A percentile compares a stretch with the other conserved stretches of the same genome.
Evolutionary conservation across 768 basidiomycete genomes (phyloP).

Genomic region (Basidioascus undulatus): DNA sequence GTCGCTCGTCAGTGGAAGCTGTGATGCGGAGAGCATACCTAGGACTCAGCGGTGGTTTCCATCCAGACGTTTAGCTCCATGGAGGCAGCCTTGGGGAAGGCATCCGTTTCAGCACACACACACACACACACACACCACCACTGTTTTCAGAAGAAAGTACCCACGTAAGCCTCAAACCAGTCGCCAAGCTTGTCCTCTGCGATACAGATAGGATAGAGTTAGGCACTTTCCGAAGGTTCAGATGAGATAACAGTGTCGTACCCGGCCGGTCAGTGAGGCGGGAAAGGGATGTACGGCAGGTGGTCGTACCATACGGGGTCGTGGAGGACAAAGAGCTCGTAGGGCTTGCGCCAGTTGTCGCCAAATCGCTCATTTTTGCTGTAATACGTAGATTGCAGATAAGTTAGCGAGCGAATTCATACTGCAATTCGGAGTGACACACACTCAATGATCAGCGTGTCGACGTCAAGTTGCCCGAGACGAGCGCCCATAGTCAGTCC

Average conservation of each 20-base stretch:
- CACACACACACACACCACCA: no score
- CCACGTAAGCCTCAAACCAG: slow-evolving; percentile 14
- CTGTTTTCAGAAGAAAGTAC: no score
- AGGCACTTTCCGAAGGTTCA: no score
- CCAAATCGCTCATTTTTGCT: slow-evolving; percentile 14
- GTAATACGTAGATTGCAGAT: no score
- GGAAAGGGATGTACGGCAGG: slow-evolving; percentile 33
- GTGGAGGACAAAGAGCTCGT: slow-evolving; percentile 41
- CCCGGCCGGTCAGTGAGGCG: no score
- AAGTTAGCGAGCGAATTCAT: background rate
- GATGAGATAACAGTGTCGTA: no score
- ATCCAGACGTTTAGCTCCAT: slow-evolving; percentile 13
- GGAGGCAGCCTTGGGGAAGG: slow-evolving; percentile 2
- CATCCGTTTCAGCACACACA: no score
- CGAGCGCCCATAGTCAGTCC: slow-evolving; percentile 39
- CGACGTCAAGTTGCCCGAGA: slow-evolving; percentile 34
- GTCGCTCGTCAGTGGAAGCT: no score
- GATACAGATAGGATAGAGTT: no score
- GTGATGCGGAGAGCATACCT: no score
- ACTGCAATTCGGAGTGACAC: slow-evolving; percentile 1
- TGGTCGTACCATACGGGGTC: slow-evolving; percentile 20
- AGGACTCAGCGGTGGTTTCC: slow-evolving; percentile 8
- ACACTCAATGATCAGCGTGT: slow-evolving; percentile 32
- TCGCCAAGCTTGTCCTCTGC: slow-evolving; percentile 17
- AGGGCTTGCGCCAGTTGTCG: slow-evolving; percentile 24